Conservation (phyloP, 2,329 filamentous ascomycete genomes). For the Venturia carpophila region DNA sequence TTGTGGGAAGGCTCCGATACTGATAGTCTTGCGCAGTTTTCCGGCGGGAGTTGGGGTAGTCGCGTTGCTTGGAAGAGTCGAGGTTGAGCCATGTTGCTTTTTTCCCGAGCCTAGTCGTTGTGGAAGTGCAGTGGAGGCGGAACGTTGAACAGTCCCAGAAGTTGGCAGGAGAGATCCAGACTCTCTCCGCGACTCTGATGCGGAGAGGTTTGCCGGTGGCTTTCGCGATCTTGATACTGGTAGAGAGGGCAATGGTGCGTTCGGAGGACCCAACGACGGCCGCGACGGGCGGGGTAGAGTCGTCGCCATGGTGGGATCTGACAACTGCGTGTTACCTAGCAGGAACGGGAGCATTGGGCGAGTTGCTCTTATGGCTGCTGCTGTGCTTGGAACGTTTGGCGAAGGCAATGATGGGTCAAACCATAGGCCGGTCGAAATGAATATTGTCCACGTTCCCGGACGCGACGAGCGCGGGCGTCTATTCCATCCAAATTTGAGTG, state of each 20-base stretch:
- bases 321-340: conserved; percentile 1
- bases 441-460: not conserved
- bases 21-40: conserved; percentile 73
- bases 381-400: conserved; percentile 2
- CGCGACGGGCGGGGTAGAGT: conserved; percentile 59
- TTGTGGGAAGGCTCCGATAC: conserved; percentile 89
- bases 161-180: conserved; percentile 28
- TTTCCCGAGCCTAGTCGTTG: conserved; percentile 17
- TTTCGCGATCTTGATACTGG: conserved; percentile 67
- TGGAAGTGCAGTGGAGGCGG: conserved; percentile 20
- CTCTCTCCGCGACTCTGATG: conserved; percentile 21
- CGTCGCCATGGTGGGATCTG: conserved; percentile 42
- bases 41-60: conserved; percentile 1
- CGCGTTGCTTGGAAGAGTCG: conserved; percentile 7
- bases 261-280: conserved; percentile 57
- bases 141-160: conserved; percentile 20
- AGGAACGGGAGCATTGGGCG: not conserved
- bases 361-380: conserved; percentile 6
- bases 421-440: not conserved
- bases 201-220: conserved; percentile 39
- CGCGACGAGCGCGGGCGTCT: not conserved
- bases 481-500: not conserved
- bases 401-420: not conserved
- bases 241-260: conserved; percentile 63
- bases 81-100: conserved; percentile 15